Base-by-base conservation (phyloP, 805 yeast species). In the Isabelozyma heimii region DNA sequence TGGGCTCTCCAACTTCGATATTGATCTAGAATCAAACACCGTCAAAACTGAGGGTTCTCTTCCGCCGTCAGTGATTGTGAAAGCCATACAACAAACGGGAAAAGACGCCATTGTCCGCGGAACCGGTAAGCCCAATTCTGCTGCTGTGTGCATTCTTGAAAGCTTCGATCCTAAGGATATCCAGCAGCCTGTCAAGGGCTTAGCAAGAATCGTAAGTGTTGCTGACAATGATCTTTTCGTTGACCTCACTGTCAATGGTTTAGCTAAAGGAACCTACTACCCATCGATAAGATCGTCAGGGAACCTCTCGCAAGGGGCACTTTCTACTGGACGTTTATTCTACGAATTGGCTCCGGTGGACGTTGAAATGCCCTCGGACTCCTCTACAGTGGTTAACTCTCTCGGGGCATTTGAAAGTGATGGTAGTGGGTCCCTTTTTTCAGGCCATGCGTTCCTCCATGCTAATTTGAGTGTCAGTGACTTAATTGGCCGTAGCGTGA, bases 81-180 rank as follows among this genome's bases (percentile, higher is more conserved):
- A 70, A 45, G 80, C 87, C 0, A 80, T 92, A 48, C 91, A 87
- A 63, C 61, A 61, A 1, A 83, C 85, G 2, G 97, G 97, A 1
- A 81, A 83, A 54, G 97, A 92, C 61, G 97, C 97, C 3, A 89
- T 92, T 54, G 86, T 92, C 20, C 76, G 98, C 51, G 98, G 98
- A 6, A 83, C 97, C 0, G 97, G 97, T 3, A 77, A 74, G 49
- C 85, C 95, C 14, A 85, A 91, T 63, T 79, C 88, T 15, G 96
- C 97, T 0, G 97, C 97, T 0, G 98, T 91, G 30, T 83, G 94
- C 55, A 91, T 91, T 43, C 68, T 91, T 48, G 98, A 92, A 63
- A 78, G 87, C 15, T 87, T 85, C 57, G 81, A 74, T 44, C 69
- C 71, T 2, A 69, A 67, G 26, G 80, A 78, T 53, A 52, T 49